These are phyloP conservation scores for Xylaria curta DNA, from an alignment of 495 filamentous ascomycete genomes.

Conservation along the genomic window DNA sequence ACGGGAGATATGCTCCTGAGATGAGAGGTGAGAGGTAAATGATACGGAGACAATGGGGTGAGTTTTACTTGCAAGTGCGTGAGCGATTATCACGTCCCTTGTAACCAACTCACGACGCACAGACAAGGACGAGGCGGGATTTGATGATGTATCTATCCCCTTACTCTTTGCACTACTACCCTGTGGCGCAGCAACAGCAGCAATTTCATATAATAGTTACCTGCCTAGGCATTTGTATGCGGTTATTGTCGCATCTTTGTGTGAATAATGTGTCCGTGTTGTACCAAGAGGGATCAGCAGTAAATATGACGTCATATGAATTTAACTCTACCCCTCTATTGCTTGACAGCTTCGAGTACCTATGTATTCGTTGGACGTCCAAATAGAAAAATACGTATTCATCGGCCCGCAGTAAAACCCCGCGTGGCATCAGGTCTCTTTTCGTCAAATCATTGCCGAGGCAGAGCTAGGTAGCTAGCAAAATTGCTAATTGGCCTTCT, in stretches of 20 bases:
- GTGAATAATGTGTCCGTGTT: neutral
- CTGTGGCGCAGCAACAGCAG: neutral
- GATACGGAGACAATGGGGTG: neutral
- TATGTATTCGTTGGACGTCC: neutral
- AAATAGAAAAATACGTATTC: neutral
- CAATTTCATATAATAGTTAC: neutral
- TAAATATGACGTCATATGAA: neutral
- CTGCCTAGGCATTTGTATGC: neutral
- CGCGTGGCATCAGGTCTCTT: neutral
- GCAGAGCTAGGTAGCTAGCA: neutral
- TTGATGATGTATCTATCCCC: neutral
- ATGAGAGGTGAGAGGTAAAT: neutral
- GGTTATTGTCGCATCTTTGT: neutral
- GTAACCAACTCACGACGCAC: neutral
- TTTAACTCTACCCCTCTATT: neutral
- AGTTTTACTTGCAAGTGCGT: neutral
- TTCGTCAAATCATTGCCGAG: neutral
- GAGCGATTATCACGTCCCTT: neutral
- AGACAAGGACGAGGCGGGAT: neutral
- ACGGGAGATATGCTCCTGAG: neutral
- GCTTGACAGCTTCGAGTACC: neutral
- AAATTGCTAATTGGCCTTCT: neutral
- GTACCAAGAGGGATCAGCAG: neutral
- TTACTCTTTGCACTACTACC: neutral
- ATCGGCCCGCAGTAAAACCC: neutral